Conservation (phyloP, 1,284 basidiomycete genomes). For the Fistulinella cinereoalba region DNA sequence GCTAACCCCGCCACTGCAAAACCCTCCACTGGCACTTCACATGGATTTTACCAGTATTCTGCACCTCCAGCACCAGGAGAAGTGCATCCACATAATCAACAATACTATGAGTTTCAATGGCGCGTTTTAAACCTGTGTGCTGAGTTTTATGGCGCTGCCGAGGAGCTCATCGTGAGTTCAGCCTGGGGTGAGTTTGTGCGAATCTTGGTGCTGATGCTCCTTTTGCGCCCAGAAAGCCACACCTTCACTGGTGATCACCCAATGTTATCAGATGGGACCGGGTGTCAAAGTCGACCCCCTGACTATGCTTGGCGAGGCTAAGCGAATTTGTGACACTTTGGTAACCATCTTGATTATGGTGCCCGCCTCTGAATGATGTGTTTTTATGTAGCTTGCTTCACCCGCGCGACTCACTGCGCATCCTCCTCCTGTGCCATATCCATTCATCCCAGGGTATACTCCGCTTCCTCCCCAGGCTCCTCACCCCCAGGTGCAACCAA, state of each 20-base stretch:
- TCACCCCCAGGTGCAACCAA: conserved; percentile 20
- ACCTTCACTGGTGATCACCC: conserved; percentile 67
- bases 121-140: conserved; percentile 74
- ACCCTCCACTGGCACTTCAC: conserved; percentile 12
- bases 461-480: conserved; percentile 21
- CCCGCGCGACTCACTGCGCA: conserved; percentile 61
- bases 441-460: conserved; percentile 42
- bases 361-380: conserved; percentile 11
- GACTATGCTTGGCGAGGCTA: conserved; percentile 68
- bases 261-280: conserved; percentile 73
- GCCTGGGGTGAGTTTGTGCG: conserved; percentile 12
- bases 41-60: conserved; percentile 32
- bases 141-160: conserved; percentile 80
- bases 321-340: conserved; percentile 70
- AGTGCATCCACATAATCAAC: conserved; percentile 63
- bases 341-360: conserved; percentile 40
- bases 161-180: conserved; percentile 71
- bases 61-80: conserved; percentile 37
- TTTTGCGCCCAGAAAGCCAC: conserved; percentile 58
- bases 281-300: conserved; percentile 68
- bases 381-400: conserved; percentile 55
- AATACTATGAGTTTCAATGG: conserved; percentile 84
- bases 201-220: conserved; percentile 7
- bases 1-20: conserved; percentile 20
- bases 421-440: conserved; percentile 59